These are phyloP conservation scores for Microthyrium microscopicum DNA, from an alignment of 2,329 filamentous ascomycete genomes.

Conservation along the genomic window DNA sequence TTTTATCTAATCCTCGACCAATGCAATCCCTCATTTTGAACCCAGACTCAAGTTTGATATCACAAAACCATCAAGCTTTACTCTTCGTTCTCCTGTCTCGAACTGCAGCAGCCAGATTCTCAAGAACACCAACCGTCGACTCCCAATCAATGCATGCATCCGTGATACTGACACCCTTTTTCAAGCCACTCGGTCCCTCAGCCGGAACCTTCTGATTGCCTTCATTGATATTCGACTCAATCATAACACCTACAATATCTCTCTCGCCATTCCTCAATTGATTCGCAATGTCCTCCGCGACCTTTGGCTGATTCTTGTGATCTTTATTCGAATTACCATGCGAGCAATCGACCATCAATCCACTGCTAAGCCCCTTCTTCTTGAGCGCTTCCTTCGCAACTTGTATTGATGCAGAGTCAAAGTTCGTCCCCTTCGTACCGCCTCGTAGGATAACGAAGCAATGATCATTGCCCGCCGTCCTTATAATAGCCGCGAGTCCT, in stretches of 20 bases:
- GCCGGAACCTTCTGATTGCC: constrained; percentile 60
- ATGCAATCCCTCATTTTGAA: too few relatives aligned
- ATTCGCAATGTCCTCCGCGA: constrained; percentile 64
- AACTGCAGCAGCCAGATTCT: constrained; percentile 73
- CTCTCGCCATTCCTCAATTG: constrained; percentile 79
- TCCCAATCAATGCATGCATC: constrained; percentile 96
- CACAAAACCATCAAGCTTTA: too few relatives aligned
- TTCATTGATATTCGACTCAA: constrained; percentile 94
- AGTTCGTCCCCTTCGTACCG: constrained; percentile 86
- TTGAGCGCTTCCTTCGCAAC: constrained; percentile 59
- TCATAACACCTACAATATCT: constrained; percentile 91
- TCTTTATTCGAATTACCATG: constrained; percentile 98
- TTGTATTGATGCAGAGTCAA: constrained; percentile 69
- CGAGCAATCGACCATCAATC: constrained; percentile 97
- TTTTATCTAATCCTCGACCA: too few relatives aligned
- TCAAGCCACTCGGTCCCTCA: constrained; percentile 61
- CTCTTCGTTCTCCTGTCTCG: constrained; percentile 47
- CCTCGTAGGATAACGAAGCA: constrained; percentile 93
- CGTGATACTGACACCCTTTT: constrained; percentile 86
- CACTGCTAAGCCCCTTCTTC: constrained; percentile 70
- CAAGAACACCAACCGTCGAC: constrained; percentile 60
- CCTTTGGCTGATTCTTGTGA: constrained; percentile 92
- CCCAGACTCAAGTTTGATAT: too few relatives aligned
- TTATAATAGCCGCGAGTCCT: constrained; percentile 83
- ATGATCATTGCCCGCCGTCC: constrained; percentile 86